Conservation (phyloP, 1,284 basidiomycete genomes). For the Blastosporella zonata region DNA sequence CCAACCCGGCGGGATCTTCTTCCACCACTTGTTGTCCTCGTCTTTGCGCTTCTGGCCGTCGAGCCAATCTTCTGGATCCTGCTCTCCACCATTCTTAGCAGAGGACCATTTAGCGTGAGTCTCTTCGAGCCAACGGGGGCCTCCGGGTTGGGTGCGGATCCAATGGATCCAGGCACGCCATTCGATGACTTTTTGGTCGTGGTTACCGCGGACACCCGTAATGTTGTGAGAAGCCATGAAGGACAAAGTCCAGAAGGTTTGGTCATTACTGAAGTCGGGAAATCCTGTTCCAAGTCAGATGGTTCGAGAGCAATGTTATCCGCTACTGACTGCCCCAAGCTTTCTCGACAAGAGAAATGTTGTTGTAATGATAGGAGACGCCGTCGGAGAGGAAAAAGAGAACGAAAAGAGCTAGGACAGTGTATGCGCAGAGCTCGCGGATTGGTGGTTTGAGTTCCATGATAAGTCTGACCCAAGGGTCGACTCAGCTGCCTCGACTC, state of each 20-base stretch:
- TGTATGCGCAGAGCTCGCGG: conserved; percentile 20
- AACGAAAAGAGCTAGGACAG: conserved; percentile 38
- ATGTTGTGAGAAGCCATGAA: conserved; percentile 63
- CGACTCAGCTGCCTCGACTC: background rate
- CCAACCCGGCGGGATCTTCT: conserved; percentile 62
- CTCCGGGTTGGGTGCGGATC: conserved; percentile 46
- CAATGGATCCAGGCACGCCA: conserved; percentile 84
- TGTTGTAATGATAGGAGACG: conserved; percentile 12
- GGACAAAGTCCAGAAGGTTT: conserved; percentile 39
- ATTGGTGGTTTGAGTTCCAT: conserved; percentile 12
- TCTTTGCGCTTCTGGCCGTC: conserved; percentile 34
- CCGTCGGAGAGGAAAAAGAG: conserved; percentile 34
- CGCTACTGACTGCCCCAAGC: background rate
- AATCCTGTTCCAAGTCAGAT: conserved; percentile 23
- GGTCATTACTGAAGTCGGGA: conserved; percentile 59
- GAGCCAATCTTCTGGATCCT: conserved; percentile 41
- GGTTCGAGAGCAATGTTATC: background rate
- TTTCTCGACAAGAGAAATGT: background rate
- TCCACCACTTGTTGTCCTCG: conserved; percentile 45
- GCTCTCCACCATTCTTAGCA: conserved; percentile 31
- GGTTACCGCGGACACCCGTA: conserved; percentile 84
- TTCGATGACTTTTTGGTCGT: conserved; percentile 85
- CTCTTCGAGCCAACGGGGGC: conserved; percentile 47
- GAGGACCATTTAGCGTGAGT: conserved; percentile 42
- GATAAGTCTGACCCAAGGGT: background rate